Base-by-base conservation (phyloP, 306 rosid genomes). In the Chamaecrista fasciculata region DNA sequence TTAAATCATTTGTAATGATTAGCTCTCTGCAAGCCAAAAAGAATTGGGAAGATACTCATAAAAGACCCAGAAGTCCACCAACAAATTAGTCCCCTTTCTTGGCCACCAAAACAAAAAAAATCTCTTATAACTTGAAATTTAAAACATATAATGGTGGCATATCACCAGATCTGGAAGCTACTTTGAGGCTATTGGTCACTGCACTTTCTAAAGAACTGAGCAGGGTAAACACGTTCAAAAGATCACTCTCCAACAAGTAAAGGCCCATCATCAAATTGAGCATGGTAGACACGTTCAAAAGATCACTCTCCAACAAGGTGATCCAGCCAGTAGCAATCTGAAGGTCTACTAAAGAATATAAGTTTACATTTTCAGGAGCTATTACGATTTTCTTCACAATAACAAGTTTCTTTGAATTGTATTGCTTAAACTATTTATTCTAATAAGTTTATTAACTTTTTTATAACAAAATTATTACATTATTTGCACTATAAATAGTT, bases 241-340 rank as follows among this genome's bases (percentile, higher is more conserved):
- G n/a, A n/a, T n/a, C n/a, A n/a, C n/a, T n/a, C n/a, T n/a, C n/a
- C n/a, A 62, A 56, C 39, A 58, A 11, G 50, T 55, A 50, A 36
- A 73, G 56, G 61, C 53, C 97, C 96, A 71, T 89, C 92, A 70
- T 85, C 80, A 60, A 91, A 87, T 76, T 84, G 91, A 84, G 92
- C 97, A 40, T 84, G 88, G 80, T 89, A 95, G 64, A 95, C 96
- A 1, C 97, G 96, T 63, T 97, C 99, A 70, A 89, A 84, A 66
- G 95, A 89, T 46, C 97, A 97, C 75, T 91, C 99, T 25, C 92
- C 97, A 62, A 95, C 82, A 66, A 90, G 97, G 68, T 89, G 87
- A 48, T 95, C 99, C 70, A 81, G 31, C 86, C 95, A 52, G 97
- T 95, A 66, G 97, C 90, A 81, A 95, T 81, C 84, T 95, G 99